Base-by-base conservation (phyloP, 2,329 filamentous ascomycete genomes). In the Pseudocercospora vitis region DNA sequence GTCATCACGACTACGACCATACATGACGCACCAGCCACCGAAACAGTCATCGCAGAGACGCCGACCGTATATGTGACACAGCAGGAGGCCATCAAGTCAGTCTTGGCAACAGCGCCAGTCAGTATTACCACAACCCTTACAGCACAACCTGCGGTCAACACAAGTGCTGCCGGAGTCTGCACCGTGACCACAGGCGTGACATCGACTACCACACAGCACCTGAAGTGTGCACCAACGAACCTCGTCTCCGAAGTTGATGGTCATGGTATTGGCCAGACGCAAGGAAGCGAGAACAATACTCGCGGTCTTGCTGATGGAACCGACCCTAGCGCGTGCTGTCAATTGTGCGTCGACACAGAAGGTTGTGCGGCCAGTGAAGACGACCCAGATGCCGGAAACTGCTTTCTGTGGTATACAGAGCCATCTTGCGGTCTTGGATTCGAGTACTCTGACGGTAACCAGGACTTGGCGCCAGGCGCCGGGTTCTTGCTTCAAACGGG, bases 181-280 rank as follows among this genome's bases (percentile, higher is more conserved):
- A 65, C 63, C 8, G 57, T 59, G 31, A 61, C 60, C 8, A 50
- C 45, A 12, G 47, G 48, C 46, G 58, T 60, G 28, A 50, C 53
- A 18, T 57, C 58, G 19, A 65, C 63, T 8, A 65, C 62, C 4
- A 65, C 62, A 14, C 63, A 65, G 42, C 61, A 64, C 45, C 35
- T 61, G 44, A 63, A 63, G 42, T 65, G 63, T 47, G 63, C 63
- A 4, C 62, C 63, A n/a, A 64, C 63, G 3, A 65, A 65, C 37
- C 53, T 65, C 33, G 59, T 65, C 50, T 56, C 54, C 24, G 32
- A 53, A 24, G 50, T 63, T 31, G 53, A 59, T 37, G 63, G 62
- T 29, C 57, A 63, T 40, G 61, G 62, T 31, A 63, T 64, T 24
- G 61, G 56, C 28, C 52, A 58, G 46, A 60, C 52, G 21, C 59